A percentile compares a stretch with the other conserved stretches of the same genome.
These are phyloP conservation scores for Kodamaea hsintzibuensis DNA, from an alignment of 805 yeast species.

Conservation along the genomic window DNA sequence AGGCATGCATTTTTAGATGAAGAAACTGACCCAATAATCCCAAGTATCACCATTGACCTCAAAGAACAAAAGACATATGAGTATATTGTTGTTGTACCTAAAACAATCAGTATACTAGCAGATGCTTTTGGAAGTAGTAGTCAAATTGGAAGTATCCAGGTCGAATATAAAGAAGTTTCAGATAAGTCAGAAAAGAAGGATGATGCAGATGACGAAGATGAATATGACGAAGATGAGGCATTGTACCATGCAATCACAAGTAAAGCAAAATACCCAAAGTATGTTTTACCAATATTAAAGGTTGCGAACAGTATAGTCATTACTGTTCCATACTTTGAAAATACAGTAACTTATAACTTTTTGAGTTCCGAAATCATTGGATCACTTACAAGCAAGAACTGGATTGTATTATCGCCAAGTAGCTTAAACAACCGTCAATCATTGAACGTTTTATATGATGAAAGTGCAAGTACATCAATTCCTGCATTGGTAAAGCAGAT, in stretches of 20 bases:
- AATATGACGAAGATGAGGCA: constrained; percentile 53
- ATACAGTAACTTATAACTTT: constrained; percentile 35
- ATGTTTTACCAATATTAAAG: constrained; percentile 24
- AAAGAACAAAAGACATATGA: background rate
- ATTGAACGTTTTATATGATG: constrained; percentile 21
- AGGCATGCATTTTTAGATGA: constrained; percentile 51
- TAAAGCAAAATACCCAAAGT: constrained; percentile 23
- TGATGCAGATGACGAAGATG: constrained; percentile 24
- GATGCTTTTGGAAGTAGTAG: constrained; percentile 17
- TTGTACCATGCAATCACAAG: constrained; percentile 39
- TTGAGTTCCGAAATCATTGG: constrained; percentile 23
- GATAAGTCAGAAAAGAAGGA: constrained; percentile 1
- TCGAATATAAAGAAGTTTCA: constrained; percentile 10
- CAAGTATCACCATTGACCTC: constrained; percentile 9
- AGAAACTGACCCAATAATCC: constrained; percentile 22
- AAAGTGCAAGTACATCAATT: background rate
- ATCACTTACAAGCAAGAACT: constrained; percentile 9
- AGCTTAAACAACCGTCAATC: constrained; percentile 31
- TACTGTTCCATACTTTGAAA: constrained; percentile 36
- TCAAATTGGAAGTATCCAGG: constrained; percentile 16
- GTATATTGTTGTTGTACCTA: constrained; percentile 19
- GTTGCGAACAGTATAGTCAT: constrained; percentile 15
- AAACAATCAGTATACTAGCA: constrained; percentile 16
- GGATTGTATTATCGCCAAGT: constrained; percentile 41
- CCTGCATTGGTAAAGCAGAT: constrained; percentile 11